phyloP scores from a whole-genome alignment of 176 grass and related monocot species.

The Cenchrus fungigraminus region DNA sequence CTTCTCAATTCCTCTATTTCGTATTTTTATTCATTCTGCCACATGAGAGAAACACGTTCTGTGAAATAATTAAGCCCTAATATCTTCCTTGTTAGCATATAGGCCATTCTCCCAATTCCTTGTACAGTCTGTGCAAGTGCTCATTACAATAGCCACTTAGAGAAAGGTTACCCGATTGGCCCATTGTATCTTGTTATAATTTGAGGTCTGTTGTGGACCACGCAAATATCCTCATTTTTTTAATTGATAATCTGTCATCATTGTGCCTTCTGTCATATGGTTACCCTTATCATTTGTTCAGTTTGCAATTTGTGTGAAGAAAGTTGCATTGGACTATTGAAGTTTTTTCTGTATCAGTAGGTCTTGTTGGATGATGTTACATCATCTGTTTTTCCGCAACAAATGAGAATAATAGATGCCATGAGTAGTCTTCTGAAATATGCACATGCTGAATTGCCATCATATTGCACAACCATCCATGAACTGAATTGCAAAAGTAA shows the following conservation, averaged over 20 bases:
- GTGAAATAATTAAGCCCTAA: not conserved
- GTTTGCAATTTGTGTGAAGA: not conserved
- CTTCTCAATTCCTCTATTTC: not conserved
- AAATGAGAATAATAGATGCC: not conserved
- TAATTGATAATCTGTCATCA: not conserved
- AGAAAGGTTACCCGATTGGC: not conserved
- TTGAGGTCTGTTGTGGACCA: not conserved
- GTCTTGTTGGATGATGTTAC: not conserved
- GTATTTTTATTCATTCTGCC: not conserved
- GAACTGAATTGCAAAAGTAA: not conserved
- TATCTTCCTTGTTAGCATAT: not conserved
- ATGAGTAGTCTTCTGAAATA: not conserved
- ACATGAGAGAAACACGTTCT: not conserved
- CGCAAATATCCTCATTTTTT: not conserved
- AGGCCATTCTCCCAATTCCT: not conserved
- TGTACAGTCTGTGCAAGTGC: not conserved
- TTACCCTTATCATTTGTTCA: not conserved
- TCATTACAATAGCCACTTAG: not conserved
- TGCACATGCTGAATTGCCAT: not conserved
- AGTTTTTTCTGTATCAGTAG: not conserved
- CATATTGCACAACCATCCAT: conserved; percentile 16
- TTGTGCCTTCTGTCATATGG: not conserved
- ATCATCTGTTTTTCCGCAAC: not conserved
- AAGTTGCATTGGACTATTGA: not conserved
- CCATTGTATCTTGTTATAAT: not conserved